These are phyloP conservation scores for Dalbergia cochinchinensis DNA, from an alignment of 306 rosid genomes.

Conservation along the genomic window DNA sequence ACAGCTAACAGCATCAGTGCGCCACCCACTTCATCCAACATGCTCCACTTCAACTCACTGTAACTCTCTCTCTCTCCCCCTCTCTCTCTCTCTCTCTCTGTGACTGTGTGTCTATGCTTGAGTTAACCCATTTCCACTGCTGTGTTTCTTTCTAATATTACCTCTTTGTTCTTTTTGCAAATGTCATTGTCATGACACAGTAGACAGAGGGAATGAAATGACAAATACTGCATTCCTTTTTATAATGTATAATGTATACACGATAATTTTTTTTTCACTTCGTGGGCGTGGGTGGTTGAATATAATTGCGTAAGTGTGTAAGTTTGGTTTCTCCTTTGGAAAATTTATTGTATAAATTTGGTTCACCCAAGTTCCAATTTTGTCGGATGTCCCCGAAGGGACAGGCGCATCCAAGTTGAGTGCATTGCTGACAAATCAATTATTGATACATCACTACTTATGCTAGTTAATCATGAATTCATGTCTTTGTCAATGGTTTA, in stretches of 20 bases:
- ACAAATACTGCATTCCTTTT: background rate
- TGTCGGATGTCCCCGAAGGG: too few species aligned
- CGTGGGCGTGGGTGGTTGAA: background rate
- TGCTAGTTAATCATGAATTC: background rate
- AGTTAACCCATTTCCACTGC: background rate
- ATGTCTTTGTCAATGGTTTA: background rate
- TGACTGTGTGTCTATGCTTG: background rate
- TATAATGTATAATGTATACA: background rate
- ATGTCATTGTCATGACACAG: background rate
- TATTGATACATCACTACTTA: background rate
- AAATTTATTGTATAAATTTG: background rate
- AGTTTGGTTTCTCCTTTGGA: conserved; percentile 16
- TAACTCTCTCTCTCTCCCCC: conserved; percentile 29
- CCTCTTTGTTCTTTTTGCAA: background rate
- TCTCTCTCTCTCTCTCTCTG: conserved; percentile 4
- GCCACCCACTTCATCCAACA: background rate
- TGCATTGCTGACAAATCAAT: background rate
- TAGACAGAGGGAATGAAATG: background rate
- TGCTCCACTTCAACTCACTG: conserved; percentile 44
- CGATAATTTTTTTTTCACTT: background rate
- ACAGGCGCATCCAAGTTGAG: background rate
- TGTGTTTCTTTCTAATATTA: background rate
- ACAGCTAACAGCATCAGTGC: background rate
- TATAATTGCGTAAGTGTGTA: background rate
- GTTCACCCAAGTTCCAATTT: background rate